phyloP scores from a whole-genome alignment of 768 basidiomycete species.

The Leucocoprinus leucothites region DNA sequence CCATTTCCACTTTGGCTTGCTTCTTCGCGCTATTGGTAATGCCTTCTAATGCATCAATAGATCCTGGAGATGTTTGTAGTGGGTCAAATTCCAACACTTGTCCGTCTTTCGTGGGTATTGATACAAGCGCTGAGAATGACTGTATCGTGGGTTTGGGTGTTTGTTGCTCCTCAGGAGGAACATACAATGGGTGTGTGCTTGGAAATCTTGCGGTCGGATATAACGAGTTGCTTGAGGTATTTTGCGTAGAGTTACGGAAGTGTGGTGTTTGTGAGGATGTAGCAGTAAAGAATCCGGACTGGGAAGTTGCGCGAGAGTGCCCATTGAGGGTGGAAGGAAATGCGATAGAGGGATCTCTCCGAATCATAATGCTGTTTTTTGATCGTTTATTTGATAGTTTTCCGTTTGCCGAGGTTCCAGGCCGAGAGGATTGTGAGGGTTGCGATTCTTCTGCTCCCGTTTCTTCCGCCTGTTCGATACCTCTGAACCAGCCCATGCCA shows the following conservation, averaged over 20 bases:
- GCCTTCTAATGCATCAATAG: slow-evolving; percentile 73
- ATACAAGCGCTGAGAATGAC: slow-evolving; percentile 58
- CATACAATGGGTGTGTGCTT: slow-evolving; percentile 20
- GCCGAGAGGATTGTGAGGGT: slow-evolving; percentile 7
- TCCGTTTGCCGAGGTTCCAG: slow-evolving; percentile 13
- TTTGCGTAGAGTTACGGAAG: slow-evolving; percentile 40
- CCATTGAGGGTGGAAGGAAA: slow-evolving; percentile 26
- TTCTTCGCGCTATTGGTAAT: slow-evolving; percentile 83
- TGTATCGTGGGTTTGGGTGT: slow-evolving; percentile 35
- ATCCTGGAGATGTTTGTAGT: slow-evolving; percentile 63
- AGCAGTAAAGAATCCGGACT: slow-evolving; percentile 42
- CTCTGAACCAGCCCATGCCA: slow-evolving; percentile 57
- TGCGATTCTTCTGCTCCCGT: slow-evolving; percentile 31
- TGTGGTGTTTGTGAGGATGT: slow-evolving; percentile 36
- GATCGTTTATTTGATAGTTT: slow-evolving; percentile 39
- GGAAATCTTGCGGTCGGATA: slow-evolving; percentile 26
- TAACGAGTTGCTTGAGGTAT: slow-evolving; percentile 13
- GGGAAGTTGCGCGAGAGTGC: slow-evolving; percentile 51
- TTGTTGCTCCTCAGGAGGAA: slow-evolving; percentile 18
- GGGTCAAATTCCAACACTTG: slow-evolving; percentile 86
- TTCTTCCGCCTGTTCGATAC: slow-evolving; percentile 32
- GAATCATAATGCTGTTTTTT: slow-evolving; percentile 60
- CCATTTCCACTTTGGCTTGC: slow-evolving; percentile 75
- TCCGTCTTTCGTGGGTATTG: slow-evolving; percentile 80
- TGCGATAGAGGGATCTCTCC: slow-evolving; percentile 51